Conservation (phyloP, 768 basidiomycete species). For the Boletus coccyginus region DNA sequence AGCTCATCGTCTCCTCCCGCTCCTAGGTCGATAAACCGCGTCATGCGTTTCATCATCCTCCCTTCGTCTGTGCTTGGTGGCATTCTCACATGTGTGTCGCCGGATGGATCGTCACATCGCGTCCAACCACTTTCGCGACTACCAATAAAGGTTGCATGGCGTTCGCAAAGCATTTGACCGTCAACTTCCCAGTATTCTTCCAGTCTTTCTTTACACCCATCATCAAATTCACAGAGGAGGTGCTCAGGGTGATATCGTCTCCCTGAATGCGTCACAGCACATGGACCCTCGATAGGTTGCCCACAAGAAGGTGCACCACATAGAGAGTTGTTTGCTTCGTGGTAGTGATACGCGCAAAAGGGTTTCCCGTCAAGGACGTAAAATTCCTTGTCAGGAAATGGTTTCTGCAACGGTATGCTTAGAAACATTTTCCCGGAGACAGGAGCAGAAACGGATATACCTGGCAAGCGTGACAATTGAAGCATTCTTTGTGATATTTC, state of each 20-base stretch:
- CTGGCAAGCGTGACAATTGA: constrained; percentile 82
- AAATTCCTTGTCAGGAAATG: constrained; percentile 89
- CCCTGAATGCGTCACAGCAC: constrained; percentile 80
- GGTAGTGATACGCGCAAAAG: constrained; percentile 89
- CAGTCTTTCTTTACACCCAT: constrained; percentile 51
- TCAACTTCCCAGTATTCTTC: constrained; percentile 92
- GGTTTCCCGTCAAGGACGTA: constrained; percentile 91
- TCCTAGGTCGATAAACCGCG: constrained; percentile 74
- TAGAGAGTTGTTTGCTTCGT: constrained; percentile 86
- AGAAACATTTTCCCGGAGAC: background rate
- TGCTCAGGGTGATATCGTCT: constrained; percentile 88
- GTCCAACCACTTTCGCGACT: constrained; percentile 23
- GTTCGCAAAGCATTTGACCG: constrained; percentile 81
- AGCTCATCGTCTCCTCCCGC: constrained; percentile 26
- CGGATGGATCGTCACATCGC: constrained; percentile 12
- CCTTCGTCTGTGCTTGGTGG: constrained; percentile 32
- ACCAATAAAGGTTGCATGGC: constrained; percentile 51
- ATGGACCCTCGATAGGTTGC: constrained; percentile 90
- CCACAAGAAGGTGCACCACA: constrained; percentile 78
- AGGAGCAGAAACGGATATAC: constrained; percentile 37
- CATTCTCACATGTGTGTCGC: constrained; percentile 7
- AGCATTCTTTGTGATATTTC: constrained; percentile 91
- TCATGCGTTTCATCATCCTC: constrained; percentile 73
- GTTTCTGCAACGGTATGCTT: constrained; percentile 49
- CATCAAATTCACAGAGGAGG: constrained; percentile 74